Evolutionary conservation across 352 stramenopile species (phyloP), one percentile per base, ranked within the genome.

Genomic region (Phytopythium boreale): DNA sequence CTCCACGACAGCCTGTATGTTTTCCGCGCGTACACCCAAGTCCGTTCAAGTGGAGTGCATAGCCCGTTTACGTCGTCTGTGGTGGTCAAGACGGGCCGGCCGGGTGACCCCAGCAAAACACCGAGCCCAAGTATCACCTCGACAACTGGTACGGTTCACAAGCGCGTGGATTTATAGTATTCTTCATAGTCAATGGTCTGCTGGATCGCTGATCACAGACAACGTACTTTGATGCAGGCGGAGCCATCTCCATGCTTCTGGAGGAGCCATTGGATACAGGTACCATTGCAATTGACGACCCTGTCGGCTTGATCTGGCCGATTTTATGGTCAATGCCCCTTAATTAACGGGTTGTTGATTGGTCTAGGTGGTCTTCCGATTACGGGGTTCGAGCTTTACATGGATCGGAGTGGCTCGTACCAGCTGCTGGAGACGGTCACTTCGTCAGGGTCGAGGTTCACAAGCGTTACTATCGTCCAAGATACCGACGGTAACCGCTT

Each of bases 1-100:
- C 67, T 55, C 19, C 75, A 87, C 39, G 70, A 78, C 22, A 85
- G 74, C 0, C 29, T 47, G 1, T 90, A 90, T 52, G 52, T 84
- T 10, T 88, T 90, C 41, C 70, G 79, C 17, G 63, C 70, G 1
- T 77, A 70, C 19, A 34, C 73, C 0, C 47, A 78, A 26, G 71
- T 49, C 24, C 31, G 46, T 15, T 46, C 27, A 17, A 43, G n/a
- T 27, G 63, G 66, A 5, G 26, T 55, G 4, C 50, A 61, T 36
- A 86, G 71, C 37, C 62, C 41, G 4, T 80, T 71, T 59, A 79
- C 63, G 9, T 1, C 63, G 37, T 56, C 76, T 0, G 61, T 76
- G 17, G 29, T 64, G 2, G 66, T 76, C 19, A 78, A 59, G 37
- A 90, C 79, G 0, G 46, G 68, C 15, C 55, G 67, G 14, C 63